Percentiles rank a stretch among this genome's conserved stretches.
phyloP scores from a whole-genome alignment of 1,139 yeast species.

The Diutina neorugosa region DNA sequence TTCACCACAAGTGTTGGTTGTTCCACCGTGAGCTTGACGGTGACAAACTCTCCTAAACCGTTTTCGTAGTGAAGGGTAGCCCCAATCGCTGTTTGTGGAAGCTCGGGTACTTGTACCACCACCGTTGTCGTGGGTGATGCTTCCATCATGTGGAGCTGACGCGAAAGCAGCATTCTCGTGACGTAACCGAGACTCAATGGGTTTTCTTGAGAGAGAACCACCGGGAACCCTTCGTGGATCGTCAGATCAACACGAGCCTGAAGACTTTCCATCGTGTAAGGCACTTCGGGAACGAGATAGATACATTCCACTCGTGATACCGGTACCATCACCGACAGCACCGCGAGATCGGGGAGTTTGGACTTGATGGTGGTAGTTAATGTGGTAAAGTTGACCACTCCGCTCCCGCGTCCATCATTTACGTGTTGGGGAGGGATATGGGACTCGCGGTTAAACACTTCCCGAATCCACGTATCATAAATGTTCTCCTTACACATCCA shows the following conservation, averaged over 20 bases:
- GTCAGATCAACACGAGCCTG: constrained; percentile 17
- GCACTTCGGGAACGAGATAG: constrained; percentile 16
- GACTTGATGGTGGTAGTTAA: constrained; percentile 19
- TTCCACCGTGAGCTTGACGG: constrained; percentile 11
- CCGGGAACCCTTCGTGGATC: constrained; percentile 33
- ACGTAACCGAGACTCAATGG: constrained; percentile 28
- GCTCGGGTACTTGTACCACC: constrained; percentile 5
- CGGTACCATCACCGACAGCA: constrained; percentile 24
- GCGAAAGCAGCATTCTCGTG: constrained; percentile 3
- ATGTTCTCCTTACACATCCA: constrained; percentile 34
- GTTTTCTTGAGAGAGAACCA: constrained; percentile 15
- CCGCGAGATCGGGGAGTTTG: constrained; percentile 23
- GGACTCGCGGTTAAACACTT: constrained; percentile 16
- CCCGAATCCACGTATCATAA: constrained; percentile 32
- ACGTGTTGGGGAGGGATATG: constrained; percentile 5
- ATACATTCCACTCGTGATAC: constrained; percentile 17
- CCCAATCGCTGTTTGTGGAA: constrained; percentile 7
- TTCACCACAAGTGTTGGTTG: constrained; percentile 14
- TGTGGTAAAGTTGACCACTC: constrained; percentile 24
- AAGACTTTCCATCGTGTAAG: constrained; percentile 15
- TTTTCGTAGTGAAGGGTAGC: constrained; percentile 6
- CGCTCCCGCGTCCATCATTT: constrained; percentile 31
- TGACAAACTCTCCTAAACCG: constrained; percentile 15
- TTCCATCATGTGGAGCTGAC: constrained; percentile 1
- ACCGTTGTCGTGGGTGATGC: not conserved